Conservation (phyloP, 1,284 basidiomycete genomes). For the Ceratobasidium sp. region DNA sequence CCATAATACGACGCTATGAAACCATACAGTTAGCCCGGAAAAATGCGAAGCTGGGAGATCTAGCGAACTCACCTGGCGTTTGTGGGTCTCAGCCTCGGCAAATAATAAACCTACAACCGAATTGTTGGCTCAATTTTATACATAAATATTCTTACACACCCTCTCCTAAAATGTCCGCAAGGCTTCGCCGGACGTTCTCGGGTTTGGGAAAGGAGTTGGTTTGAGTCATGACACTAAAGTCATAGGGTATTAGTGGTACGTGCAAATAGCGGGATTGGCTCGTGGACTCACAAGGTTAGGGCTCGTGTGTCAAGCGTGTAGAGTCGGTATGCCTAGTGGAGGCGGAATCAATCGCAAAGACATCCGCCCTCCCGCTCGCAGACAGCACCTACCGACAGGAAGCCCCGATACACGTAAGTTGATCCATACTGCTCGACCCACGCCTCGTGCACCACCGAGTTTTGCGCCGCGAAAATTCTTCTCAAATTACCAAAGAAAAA, state of each 20-base stretch:
- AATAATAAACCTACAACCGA: conserved; percentile 27
- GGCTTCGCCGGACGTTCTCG: conserved; percentile 24
- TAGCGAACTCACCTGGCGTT: conserved; percentile 42
- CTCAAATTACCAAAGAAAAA: conserved; percentile 66
- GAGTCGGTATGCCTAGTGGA: neutral
- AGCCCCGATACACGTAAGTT: conserved; percentile 46
- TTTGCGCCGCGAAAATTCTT: conserved; percentile 58
- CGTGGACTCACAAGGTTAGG: conserved; percentile 18
- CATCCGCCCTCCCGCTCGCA: neutral
- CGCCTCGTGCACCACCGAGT: conserved; percentile 60
- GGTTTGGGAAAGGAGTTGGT: conserved; percentile 26
- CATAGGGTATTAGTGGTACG: neutral
- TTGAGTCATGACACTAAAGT: conserved; percentile 5
- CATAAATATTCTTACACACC: conserved; percentile 4
- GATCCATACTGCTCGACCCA: conserved; percentile 68
- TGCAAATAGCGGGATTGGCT: neutral
- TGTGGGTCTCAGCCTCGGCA: conserved; percentile 45
- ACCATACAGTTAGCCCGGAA: neutral
- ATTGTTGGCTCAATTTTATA: neutral
- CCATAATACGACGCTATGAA: conserved; percentile 37
- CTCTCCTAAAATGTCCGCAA: conserved; percentile 35
- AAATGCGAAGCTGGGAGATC: neutral
- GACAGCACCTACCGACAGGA: conserved; percentile 47
- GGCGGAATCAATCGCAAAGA: neutral
- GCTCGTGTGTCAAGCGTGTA: conserved; percentile 39